phyloP scores from a whole-genome alignment of 768 basidiomycete species.

The Naganishia friedmannii region DNA sequence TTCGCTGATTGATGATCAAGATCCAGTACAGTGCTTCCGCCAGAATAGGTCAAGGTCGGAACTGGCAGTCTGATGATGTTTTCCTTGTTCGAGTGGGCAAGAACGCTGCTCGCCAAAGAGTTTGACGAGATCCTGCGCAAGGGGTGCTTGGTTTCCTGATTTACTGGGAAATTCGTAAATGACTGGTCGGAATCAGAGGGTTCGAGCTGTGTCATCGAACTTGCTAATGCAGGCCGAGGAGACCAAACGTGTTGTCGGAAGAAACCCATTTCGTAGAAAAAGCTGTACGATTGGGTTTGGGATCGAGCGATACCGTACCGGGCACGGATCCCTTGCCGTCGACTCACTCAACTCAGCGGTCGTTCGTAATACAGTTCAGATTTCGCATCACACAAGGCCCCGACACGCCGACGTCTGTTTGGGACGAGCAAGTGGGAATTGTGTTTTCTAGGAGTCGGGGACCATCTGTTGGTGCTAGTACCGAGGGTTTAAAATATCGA shows the following conservation, averaged over 20 bases:
- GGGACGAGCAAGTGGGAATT: too few species aligned
- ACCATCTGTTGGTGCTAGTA: too few species aligned
- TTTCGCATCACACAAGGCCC: too few species aligned
- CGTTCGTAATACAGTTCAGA: too few species aligned
- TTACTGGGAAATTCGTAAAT: conserved; percentile 15
- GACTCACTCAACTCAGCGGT: neutral
- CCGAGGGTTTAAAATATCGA: too few species aligned
- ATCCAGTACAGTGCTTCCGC: neutral
- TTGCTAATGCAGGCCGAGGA: neutral
- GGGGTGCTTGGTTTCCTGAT: conserved; percentile 9
- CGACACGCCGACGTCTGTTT: too few species aligned
- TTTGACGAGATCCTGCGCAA: neutral
- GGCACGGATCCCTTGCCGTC: neutral
- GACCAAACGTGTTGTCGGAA: neutral
- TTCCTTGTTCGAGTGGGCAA: neutral
- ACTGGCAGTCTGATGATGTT: neutral
- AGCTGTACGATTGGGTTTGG: neutral
- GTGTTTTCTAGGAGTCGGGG: too few species aligned
- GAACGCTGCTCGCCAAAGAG: neutral
- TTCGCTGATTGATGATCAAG: neutral
- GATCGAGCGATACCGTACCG: too few species aligned
- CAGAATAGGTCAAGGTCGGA: neutral
- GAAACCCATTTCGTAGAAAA: neutral
- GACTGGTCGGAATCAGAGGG: conserved; percentile 12
- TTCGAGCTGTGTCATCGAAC: neutral